These are phyloP conservation scores for Aspergillus fumigatus DNA, from an alignment of 2,329 filamentous ascomycete species.

Conservation along the genomic window DNA sequence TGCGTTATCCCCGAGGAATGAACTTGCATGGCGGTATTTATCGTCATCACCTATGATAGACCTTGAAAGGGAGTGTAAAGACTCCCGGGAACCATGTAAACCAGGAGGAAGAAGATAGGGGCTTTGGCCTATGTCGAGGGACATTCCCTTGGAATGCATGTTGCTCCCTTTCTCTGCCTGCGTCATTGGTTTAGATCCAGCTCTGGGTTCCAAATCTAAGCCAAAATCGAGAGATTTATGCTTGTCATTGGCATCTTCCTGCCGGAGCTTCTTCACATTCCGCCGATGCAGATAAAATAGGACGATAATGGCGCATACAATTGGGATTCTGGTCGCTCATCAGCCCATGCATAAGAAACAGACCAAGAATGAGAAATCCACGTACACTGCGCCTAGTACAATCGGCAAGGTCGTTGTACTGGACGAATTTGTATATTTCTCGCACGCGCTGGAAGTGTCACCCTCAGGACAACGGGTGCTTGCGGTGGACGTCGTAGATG, in stretches of 20 bases:
- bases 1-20: conserved; percentile 48
- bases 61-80: conserved; percentile 77
- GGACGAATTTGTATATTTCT: conserved; percentile 54
- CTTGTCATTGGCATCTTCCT: conserved; percentile 80
- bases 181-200: conserved; percentile 53
- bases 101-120: conserved; percentile 92
- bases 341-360: conserved; percentile 12
- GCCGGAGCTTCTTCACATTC: conserved; percentile 64
- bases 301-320: conserved; percentile 62
- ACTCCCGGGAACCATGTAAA: conserved; percentile 74
- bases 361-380: conserved; percentile 18
- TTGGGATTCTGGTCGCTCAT: conserved; percentile 62
- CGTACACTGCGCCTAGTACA: conserved; percentile 66
- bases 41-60: conserved; percentile 72
- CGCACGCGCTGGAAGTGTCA: conserved; percentile 42
- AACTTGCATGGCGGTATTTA: conserved; percentile 66
- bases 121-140: conserved; percentile 60
- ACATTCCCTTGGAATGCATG: conserved; percentile 48
- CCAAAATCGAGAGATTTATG: conserved; percentile 93
- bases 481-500: conserved; percentile 12
- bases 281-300: conserved; percentile 75
- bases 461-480: conserved; percentile 16
- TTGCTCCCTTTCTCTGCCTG: conserved; percentile 41
- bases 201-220: conserved; percentile 50
- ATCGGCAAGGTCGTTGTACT: conserved; percentile 62